Conservation (phyloP, 768 basidiomycete genomes). For the Boletus coccyginus region DNA sequence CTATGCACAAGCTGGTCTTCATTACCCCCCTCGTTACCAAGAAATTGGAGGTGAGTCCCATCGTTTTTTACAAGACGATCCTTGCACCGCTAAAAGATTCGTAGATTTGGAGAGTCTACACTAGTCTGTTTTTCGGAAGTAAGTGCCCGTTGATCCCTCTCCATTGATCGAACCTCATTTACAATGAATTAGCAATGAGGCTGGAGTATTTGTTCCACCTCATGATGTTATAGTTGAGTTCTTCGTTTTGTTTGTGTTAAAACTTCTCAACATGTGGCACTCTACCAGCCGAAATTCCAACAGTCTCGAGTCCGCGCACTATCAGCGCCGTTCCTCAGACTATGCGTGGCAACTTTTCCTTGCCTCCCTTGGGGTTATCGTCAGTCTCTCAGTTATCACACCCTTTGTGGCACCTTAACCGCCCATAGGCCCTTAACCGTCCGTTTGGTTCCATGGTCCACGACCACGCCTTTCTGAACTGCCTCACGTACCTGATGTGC, state of each 20-base stretch:
- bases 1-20: slow-evolving; percentile 55
- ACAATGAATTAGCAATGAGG: slow-evolving; percentile 20
- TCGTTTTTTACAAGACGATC: not conserved
- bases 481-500: slow-evolving; percentile 67
- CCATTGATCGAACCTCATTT: not conserved
- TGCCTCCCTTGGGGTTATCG: slow-evolving; percentile 55
- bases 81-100: not conserved
- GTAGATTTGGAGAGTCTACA: slow-evolving; percentile 72
- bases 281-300: slow-evolving; percentile 58
- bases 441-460: slow-evolving; percentile 59
- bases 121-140: slow-evolving; percentile 75
- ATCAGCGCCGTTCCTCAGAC: slow-evolving; percentile 61
- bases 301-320: slow-evolving; percentile 62
- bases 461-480: slow-evolving; percentile 62
- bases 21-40: slow-evolving; percentile 41
- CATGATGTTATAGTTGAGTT: slow-evolving; percentile 42
- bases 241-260: not conserved
- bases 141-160: slow-evolving; percentile 9
- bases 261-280: not conserved
- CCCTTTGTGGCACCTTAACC: not conserved
- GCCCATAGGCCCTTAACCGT: slow-evolving; percentile 49
- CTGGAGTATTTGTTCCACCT: slow-evolving; percentile 41
- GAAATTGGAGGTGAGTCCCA: slow-evolving; percentile 49
- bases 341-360: slow-evolving; percentile 72
- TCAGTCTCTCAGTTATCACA: slow-evolving; percentile 34